Evolutionary conservation across 805 yeast species (phyloP), one percentile per base, ranked within the genome.

Genomic region (Yarrowia phangngaensis): DNA sequence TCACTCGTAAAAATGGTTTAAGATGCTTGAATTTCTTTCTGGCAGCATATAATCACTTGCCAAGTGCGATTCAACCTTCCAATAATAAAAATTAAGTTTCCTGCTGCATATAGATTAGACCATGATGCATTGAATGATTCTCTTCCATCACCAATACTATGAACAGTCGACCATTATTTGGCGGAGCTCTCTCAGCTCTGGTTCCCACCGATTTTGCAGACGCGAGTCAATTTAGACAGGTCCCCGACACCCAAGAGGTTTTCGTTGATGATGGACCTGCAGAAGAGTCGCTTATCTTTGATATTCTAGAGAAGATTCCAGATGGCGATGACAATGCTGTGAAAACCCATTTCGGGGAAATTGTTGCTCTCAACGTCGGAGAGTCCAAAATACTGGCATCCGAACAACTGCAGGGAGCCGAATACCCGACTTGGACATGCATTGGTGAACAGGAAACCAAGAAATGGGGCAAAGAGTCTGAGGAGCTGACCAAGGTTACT

Each of bases 231-330:
- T 61, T 89, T 40, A 70, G 98, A 51, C 85, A 85, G 53, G 77
- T 92, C 3, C 97, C 98, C 0, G 97, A 92, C 59, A 80, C 88
- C 1, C 97, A 92, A 62, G 98, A 90, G 63, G 96, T 90, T 19
- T 92, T 75, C 63, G 78, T 89, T 3, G 61, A 62, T 4, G 54
- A 55, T 8, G 58, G 54, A 13, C 40, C 50, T 7, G 51, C 54
- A 17, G 66, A 66, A 24, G 64, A 64, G 34, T 58, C 68, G 9
- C 54, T 65, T 11, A 65, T 71, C 7, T 53, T 72, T 32, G 75
- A 71, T 46, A 56, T 71, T 6, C 56, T 69, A 30, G 75, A 66
- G 61, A 32, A 68, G 58, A 60, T 69, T 55, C 38, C 57, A 54
- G 43, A 35, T 9, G 46, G 50, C 6, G 57, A 51, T 15, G 32